Percentiles rank a stretch among this genome's conserved stretches.
Evolutionary conservation across 2,329 filamentous ascomycete genomes (phyloP).

Genomic region (Talaromyces sp.): DNA sequence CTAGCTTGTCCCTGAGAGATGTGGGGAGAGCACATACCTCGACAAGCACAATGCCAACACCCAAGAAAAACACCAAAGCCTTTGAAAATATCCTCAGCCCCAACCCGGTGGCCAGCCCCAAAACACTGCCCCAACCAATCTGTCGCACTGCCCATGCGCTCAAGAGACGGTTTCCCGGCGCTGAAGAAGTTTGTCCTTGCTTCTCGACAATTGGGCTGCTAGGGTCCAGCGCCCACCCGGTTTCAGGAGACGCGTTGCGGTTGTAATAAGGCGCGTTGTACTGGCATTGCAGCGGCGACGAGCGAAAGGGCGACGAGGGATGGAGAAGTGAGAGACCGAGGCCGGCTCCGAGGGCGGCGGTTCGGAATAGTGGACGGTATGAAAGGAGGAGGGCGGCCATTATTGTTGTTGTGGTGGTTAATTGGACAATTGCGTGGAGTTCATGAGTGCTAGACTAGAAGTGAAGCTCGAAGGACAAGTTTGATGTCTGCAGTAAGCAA

Average conservation of each 20-base stretch:
- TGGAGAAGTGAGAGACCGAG: constrained; percentile 29
- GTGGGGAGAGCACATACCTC: constrained; percentile 28
- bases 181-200: constrained; percentile 17
- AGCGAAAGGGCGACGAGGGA: constrained; percentile 28
- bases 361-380: constrained; percentile 12
- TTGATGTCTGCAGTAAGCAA: not conserved
- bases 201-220: constrained; percentile 17
- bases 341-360: constrained; percentile 25
- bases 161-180: constrained; percentile 17
- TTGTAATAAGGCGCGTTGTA: constrained; percentile 24
- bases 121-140: constrained; percentile 40
- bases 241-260: constrained; percentile 14
- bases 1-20: not conserved
- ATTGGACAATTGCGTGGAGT: not conserved
- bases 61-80: constrained; percentile 38
- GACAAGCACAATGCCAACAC: constrained; percentile 37
- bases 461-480: not conserved
- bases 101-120: constrained; percentile 39
- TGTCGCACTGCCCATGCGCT: constrained; percentile 35
- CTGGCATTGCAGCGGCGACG: constrained; percentile 31
- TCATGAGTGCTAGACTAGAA: not conserved
- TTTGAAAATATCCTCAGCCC: constrained; percentile 40
- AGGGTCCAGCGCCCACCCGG: constrained; percentile 21
- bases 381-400: constrained; percentile 1
- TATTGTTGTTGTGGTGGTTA: too few relatives aligned